Conservation (phyloP, 1,284 basidiomycete genomes). For the Erythrobasidium hasegawianum region DNA sequence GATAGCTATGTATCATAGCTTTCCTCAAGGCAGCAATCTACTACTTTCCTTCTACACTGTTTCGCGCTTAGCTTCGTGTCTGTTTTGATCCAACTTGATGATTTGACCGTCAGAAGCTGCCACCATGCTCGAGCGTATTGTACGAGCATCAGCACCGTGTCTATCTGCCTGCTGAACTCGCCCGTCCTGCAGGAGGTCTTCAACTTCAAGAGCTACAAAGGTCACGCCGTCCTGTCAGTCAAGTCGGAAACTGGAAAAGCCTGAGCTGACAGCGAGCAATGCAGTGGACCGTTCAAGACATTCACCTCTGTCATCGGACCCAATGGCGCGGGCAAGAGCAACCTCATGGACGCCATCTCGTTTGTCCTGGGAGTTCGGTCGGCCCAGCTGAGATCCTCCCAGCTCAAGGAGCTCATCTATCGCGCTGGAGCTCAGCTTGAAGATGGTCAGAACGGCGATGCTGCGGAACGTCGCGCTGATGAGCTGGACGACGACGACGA, state of each 20-base stretch:
- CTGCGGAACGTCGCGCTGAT: slow-evolving; percentile 50
- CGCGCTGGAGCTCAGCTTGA: slow-evolving; percentile 57
- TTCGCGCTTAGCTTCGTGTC: no score
- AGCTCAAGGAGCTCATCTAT: slow-evolving; percentile 92
- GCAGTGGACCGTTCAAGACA: slow-evolving; percentile 82
- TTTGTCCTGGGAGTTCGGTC: slow-evolving; percentile 97
- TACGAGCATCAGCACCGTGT: background rate
- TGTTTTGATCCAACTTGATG: background rate
- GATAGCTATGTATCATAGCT: background rate
- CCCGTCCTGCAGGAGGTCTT: slow-evolving; percentile 59
- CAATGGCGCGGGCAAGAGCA: slow-evolving; percentile 98
- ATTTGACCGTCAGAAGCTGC: background rate
- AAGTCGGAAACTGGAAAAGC: background rate
- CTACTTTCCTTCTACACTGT: background rate
- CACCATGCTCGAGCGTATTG: slow-evolving; percentile 30
- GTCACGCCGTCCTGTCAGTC: slow-evolving; percentile 40
- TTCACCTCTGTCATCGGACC: slow-evolving; percentile 97
- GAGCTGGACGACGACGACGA: slow-evolving; percentile 46
- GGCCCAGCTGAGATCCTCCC: slow-evolving; percentile 84
- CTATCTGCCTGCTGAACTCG: background rate
- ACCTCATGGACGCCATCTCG: slow-evolving; percentile 99
- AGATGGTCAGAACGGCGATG: slow-evolving; percentile 46
- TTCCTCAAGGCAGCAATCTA: background rate
- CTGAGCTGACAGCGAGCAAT: slow-evolving; percentile 41
- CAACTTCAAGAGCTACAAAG: slow-evolving; percentile 76